Evolutionary conservation across 177 flowering plant genomes (phyloP).

Genomic region (Tripterygium wilfordii): DNA sequence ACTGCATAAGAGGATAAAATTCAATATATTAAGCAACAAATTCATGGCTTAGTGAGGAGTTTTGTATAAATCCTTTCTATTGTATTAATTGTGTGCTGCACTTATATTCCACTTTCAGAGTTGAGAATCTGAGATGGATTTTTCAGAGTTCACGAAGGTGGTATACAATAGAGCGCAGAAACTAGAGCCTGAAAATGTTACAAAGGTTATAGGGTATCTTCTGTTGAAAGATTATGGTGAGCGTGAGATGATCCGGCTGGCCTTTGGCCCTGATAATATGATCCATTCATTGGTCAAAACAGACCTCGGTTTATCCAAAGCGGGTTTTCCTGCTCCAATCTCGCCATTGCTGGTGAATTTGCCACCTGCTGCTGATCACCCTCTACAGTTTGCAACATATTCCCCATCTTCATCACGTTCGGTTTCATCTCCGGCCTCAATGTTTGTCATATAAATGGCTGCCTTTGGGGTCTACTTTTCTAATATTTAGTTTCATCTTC

Average conservation of each 20-base stretch:
- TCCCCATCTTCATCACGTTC: conserved; percentile 37
- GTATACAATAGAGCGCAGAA: conserved; percentile 58
- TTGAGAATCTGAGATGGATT: conserved; percentile 42
- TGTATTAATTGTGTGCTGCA: too few species aligned
- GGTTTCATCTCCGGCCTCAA: conserved; percentile 35
- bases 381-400: conserved; percentile 40
- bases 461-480: conserved; percentile 17
- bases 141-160: conserved; percentile 56
- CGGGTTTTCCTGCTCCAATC: conserved; percentile 20
- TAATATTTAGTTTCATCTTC: too few species aligned
- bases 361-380: conserved; percentile 23
- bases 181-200: conserved; percentile 68
- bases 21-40: too few species aligned
- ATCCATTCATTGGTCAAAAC: conserved; percentile 47
- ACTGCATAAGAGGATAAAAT: too few species aligned
- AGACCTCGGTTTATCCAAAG: conserved; percentile 36
- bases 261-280: conserved; percentile 54
- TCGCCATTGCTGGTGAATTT: conserved; percentile 18
- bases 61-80: too few species aligned
- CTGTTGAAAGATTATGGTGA: conserved; percentile 60
- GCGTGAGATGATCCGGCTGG: conserved; percentile 63
- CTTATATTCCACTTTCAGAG: too few species aligned
- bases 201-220: conserved; percentile 68
- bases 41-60: too few species aligned
- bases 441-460: too few species aligned